Percentiles rank a stretch among this genome's conserved stretches.
Conservation (phyloP, 305 asterid species). For the Fraxinus dipetala region DNA sequence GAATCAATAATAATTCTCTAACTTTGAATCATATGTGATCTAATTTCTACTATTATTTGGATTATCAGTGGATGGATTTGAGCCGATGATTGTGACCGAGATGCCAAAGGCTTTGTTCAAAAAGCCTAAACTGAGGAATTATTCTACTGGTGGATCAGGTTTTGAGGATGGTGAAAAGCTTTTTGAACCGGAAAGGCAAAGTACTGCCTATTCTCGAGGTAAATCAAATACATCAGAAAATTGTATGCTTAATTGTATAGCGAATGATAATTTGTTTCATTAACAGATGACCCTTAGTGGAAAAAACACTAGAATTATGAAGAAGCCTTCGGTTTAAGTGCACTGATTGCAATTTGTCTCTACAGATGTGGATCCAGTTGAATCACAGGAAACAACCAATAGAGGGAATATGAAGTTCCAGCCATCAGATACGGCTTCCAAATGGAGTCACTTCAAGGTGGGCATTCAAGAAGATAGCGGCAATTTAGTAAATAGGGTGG, state of each 20-base stretch:
- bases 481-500: neutral
- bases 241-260: neutral
- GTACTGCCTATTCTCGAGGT: slow-evolving; percentile 30
- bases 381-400: neutral
- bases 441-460: slow-evolving; percentile 26
- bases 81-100: slow-evolving; percentile 56
- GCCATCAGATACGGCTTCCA: slow-evolving; percentile 19
- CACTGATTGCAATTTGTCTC: neutral
- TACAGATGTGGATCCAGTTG: neutral
- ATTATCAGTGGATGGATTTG: slow-evolving; percentile 44
- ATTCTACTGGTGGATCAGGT: slow-evolving; percentile 17
- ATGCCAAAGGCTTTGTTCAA: slow-evolving; percentile 52
- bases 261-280: neutral
- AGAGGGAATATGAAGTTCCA: neutral
- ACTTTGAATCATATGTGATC: neutral
- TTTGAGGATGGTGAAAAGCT: slow-evolving; percentile 23
- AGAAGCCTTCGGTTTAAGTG: neutral
- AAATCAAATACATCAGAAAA: neutral
- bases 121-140: slow-evolving; percentile 48
- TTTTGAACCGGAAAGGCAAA: slow-evolving; percentile 34
- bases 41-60: slow-evolving; percentile 17
- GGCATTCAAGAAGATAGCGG: slow-evolving; percentile 28
- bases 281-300: neutral
- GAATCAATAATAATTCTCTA: neutral
- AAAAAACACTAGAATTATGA: neutral